These are phyloP conservation scores for Radiomyces spectabilis DNA, from an alignment of 192 early-diverging fungal species.

Conservation along the genomic window DNA sequence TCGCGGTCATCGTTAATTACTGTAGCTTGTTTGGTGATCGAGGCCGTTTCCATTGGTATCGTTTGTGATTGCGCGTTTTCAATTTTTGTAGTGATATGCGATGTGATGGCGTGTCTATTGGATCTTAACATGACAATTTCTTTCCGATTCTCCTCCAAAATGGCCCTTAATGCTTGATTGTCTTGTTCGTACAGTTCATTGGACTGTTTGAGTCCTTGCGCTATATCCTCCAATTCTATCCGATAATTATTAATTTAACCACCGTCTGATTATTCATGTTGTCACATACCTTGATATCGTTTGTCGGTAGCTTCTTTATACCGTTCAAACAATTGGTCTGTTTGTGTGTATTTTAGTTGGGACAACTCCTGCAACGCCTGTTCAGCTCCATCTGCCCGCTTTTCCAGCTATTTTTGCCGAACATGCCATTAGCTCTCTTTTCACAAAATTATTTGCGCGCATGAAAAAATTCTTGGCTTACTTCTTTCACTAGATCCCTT, in stretches of 20 bases:
- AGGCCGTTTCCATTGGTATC: neutral
- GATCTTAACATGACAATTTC: neutral
- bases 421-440: neutral
- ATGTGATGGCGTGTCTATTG: neutral
- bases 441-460: neutral
- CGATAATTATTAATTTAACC: neutral
- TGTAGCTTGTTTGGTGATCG: no score
- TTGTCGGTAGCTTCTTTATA: neutral
- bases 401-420: neutral
- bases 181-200: neutral
- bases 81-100: neutral
- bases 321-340: neutral
- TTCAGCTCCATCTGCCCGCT: conserved; percentile 2
- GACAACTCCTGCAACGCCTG: conserved; percentile 5
- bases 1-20: no score
- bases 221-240: neutral
- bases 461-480: no score
- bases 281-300: neutral
- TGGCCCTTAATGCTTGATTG: neutral
- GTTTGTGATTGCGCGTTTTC: neutral
- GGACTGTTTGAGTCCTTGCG: neutral
- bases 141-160: neutral
- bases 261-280: neutral
- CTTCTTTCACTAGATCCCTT: neutral
- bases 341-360: neutral